Percentiles rank a stretch among this genome's conserved stretches.
phyloP scores from a whole-genome alignment of 1,284 basidiomycete species.

The Leccinum griseonigrum region DNA sequence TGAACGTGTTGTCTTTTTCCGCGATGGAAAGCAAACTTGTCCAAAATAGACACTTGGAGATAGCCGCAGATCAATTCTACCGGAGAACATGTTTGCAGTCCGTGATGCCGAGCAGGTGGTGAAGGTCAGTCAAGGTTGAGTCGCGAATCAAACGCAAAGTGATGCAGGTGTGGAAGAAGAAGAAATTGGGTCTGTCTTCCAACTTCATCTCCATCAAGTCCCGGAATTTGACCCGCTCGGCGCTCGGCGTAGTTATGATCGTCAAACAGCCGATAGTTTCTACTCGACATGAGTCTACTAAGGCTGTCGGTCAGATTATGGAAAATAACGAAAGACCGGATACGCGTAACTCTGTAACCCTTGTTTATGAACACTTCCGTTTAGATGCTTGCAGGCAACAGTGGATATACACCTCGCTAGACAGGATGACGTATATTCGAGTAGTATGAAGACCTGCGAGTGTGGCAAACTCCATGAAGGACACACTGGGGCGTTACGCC shows the following conservation, averaged over 20 bases:
- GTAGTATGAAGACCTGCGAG: conserved; percentile 71
- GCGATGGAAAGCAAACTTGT: conserved; percentile 50
- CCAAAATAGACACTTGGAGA: conserved; percentile 43
- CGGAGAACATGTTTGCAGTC: conserved; percentile 40
- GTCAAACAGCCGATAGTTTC: conserved; percentile 43
- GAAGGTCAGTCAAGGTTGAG: conserved; percentile 36
- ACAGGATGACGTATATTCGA: conserved; percentile 58
- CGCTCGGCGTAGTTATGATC: conserved; percentile 39
- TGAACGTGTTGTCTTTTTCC: conserved; percentile 42
- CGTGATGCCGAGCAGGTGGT: conserved; percentile 44
- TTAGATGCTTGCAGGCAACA: conserved; percentile 37
- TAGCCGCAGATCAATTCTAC: conserved; percentile 46
- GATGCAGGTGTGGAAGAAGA: conserved; percentile 54
- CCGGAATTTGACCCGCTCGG: conserved; percentile 9
- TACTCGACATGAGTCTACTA: conserved; percentile 39
- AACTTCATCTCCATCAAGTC: conserved; percentile 2
- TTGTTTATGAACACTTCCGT: conserved; percentile 3
- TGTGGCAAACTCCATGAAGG: conserved; percentile 60
- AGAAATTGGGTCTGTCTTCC: conserved; percentile 43
- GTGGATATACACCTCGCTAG: conserved; percentile 57
- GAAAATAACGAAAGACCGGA: conserved; percentile 50
- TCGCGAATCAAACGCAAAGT: conserved; percentile 46
- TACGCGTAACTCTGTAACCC: conserved; percentile 43
- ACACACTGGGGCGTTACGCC: conserved; percentile 42
- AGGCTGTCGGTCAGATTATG: conserved; percentile 51